Conservation (phyloP, 2,329 filamentous ascomycete genomes). For the Cordyceps farinosa region DNA sequence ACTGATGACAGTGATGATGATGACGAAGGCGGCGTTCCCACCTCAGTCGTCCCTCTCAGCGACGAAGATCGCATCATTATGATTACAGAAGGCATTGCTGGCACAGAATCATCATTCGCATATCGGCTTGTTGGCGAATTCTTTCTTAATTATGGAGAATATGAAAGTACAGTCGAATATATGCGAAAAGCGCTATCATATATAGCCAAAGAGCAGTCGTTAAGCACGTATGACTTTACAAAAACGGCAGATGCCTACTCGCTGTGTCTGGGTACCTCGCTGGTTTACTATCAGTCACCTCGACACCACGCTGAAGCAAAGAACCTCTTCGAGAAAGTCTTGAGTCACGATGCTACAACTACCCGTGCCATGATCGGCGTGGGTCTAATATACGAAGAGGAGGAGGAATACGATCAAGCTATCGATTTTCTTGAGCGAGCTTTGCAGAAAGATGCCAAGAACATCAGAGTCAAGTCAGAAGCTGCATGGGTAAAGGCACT, state of each 20-base stretch:
- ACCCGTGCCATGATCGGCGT: constrained; percentile 84
- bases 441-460: constrained; percentile 65
- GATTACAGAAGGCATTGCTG: constrained; percentile 70
- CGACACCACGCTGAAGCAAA: constrained; percentile 87
- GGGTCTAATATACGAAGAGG: constrained; percentile 88
- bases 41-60: constrained; percentile 56
- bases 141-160: constrained; percentile 79
- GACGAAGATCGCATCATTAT: constrained; percentile 77
- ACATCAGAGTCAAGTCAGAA: constrained; percentile 78
- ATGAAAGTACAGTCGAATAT: constrained; percentile 74
- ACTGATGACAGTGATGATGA: constrained; percentile 58
- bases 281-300: constrained; percentile 88
- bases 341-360: constrained; percentile 70
- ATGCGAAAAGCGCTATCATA: constrained; percentile 70
- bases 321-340: constrained; percentile 75
- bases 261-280: constrained; percentile 75
- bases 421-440: constrained; percentile 77
- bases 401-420: constrained; percentile 81
- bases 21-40: constrained; percentile 53
- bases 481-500: constrained; percentile 89
- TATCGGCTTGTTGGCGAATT: constrained; percentile 81
- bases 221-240: constrained; percentile 65
- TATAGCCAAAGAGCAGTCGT: constrained; percentile 56
- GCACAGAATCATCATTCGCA: constrained; percentile 70
- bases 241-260: constrained; percentile 72